Evolutionary conservation across 2,329 filamentous ascomycete genomes (phyloP), one percentile per base, ranked within the genome.

Genomic region (Aspergillus quadrilineatus): DNA sequence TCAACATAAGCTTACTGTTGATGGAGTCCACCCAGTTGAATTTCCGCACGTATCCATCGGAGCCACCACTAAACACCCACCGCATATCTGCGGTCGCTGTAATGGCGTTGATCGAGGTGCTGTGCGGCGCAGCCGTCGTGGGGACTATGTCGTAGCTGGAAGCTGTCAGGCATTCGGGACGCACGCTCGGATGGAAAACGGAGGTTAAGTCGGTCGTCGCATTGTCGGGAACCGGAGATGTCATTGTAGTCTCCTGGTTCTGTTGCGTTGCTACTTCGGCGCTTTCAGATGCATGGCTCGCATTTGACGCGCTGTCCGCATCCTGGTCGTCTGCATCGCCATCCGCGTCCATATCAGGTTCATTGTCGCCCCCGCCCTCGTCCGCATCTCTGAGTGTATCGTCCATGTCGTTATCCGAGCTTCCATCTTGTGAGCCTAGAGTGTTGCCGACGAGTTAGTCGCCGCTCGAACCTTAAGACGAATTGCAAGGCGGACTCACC

Each of bases 11-110:
- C 75, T 96, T 97, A 62, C 92, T 92, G 70, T 99, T 99, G 64
- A 95, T 92, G 4, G 94, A 97, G 36, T 92, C 91, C 3, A 90
- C 87, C 72, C 94, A 96, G 72, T 99, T 95, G 76, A 95, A 97
- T 73, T 97, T 97, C 56, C 94, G 85, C 61, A 99, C 93, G 69
- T 96, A 99, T 47, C 94, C 93, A 75, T 99, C 94, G 0, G 89
- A 88, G 0, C 94, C 94, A 37, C 94, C 94, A 9, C 88, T 96
- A 71, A 97, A 92, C 73, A 96, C 93, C 83, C 92, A 97, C 54
- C 92, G 85, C 80, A 97, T 88, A 73, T 99, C 94, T 2, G 92
- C 92, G 0, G 94, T 99, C 32, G 94, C 88, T 26, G 92, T 87
- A 57, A 99, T 84, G 8, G 92, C 88, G 70, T 99, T 99, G 74